phyloP scores from a whole-genome alignment of 768 basidiomycete genomes.

The Agrocybe pediades region DNA sequence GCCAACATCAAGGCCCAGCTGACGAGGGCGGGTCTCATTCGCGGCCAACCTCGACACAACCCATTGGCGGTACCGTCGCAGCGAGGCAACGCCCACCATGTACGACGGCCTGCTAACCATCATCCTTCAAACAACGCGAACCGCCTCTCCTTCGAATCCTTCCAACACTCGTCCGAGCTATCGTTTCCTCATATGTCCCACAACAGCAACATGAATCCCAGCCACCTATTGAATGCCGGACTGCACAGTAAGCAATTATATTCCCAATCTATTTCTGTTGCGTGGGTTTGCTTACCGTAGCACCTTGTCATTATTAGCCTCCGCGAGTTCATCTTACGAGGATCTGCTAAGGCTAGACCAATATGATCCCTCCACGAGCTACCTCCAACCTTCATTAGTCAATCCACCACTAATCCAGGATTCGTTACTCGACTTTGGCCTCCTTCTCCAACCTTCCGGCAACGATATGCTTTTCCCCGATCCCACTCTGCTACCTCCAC shows the following conservation, averaged over 20 bases:
- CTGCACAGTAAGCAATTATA: constrained; percentile 42
- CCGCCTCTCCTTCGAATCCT: constrained; percentile 24
- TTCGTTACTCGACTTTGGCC: constrained; percentile 15
- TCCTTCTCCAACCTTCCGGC: constrained; percentile 18
- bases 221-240: constrained; percentile 36
- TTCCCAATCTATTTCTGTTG: background rate
- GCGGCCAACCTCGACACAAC: constrained; percentile 75
- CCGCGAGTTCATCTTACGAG: constrained; percentile 28
- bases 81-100: constrained; percentile 17
- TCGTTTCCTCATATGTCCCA: constrained; percentile 23
- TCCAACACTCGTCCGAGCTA: constrained; percentile 21
- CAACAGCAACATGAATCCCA: constrained; percentile 1
- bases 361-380: constrained; percentile 25
- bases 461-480: constrained; percentile 7
- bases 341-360: constrained; percentile 25
- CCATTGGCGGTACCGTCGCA: constrained; percentile 39
- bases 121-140: constrained; percentile 11
- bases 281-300: constrained; percentile 28
- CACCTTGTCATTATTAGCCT: constrained; percentile 38
- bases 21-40: constrained; percentile 75
- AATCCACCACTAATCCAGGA: constrained; percentile 5
- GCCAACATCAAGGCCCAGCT: constrained; percentile 83
- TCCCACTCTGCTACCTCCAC: constrained; percentile 5
- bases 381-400: constrained; percentile 28
- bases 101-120: constrained; percentile 11